Evolutionary conservation across 371 early-diverging fungal species (phyloP), one percentile per base, ranked within the genome.

Genomic region (Dichotomocladium elegans): DNA sequence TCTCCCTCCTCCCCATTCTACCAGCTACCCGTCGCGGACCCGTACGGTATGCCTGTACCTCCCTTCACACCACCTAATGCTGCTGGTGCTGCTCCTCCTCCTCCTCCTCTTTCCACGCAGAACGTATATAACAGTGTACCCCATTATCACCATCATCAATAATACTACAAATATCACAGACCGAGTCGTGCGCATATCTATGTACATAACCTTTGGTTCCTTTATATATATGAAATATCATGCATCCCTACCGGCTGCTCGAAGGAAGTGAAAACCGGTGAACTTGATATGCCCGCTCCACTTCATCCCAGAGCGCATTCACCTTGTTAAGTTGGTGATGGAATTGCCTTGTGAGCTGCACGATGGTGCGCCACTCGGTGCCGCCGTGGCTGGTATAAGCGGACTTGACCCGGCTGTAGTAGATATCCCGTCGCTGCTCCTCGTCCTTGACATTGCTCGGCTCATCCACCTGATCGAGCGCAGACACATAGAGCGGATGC

Each of bases 381-480:
- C 59, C 59, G 10, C 59, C 59, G 7, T 48, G 46, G n/a, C 47
- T 34, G 29, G 33, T 24, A 31, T 58, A 58, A 12, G 47, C 44
- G 19, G 25, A 37, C 30, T 41, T 40, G 30, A 58, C 33, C 15
- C 53, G 31, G 10, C 35, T 17, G 35, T 48, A 48, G 26, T 30
- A 48, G 17, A 21, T 43, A 19, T 22, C 17, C 24, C 24, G 27
- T 27, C 44, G 10, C 12, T 34, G 41, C 9, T 26, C 22, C 26
- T 52, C 51, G 10, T 53, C 48, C 4, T 58, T 37, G 25, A 15
- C 46, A 22, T 24, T 29, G 24, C 25, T 19, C 4, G 26, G 44
- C 4, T 22, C 48, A 33, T 53, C 48, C 11, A 53, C 53, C 2
- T 51, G 53, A 11, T 26, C 43, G 17, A 58, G 31, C 21, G 59